Evolutionary conservation across 768 basidiomycete genomes (phyloP), one percentile per base, ranked within the genome.

Genomic region (Termitomyces heimii): DNA sequence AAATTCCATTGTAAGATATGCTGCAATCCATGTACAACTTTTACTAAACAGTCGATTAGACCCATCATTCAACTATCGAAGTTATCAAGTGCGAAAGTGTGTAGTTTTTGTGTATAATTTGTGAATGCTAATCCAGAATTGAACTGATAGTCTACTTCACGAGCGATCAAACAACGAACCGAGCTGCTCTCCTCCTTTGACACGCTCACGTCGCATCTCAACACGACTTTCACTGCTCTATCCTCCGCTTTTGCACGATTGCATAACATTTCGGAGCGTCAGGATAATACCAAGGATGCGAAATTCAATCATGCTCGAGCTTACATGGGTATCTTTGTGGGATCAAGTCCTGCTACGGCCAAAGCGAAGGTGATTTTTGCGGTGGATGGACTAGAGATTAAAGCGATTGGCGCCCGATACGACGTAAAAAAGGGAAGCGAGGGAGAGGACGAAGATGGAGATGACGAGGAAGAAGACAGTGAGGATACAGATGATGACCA

Each of bases 161-260:
- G 81, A 9, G 78, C 81, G 14, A 69, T 76, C 10, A 90, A 83
- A 68, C 81, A 82, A 61, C 80, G 84, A 13, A 71, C 71, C 5
- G 88, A 90, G 29, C 69, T 91, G 1, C 67, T 92, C 14, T 71
- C 77, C 4, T 82, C 88, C 8, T 85, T 83, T 53, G 90, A 92
- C 64, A 85, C 81, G 0, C 77, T 92, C 20, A 72, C 82, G 0
- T 91, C 86, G 1, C 90, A 92, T 69, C 72, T 92, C 13, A 75
- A 79, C 53, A 88, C 88, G 0, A 90, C 90, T 0, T 92, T 91
- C 66, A 77, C 82, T 9, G 81, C 87, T 0, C 74, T 92, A 5
- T 87, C 89, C 1, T 84, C 83, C 0, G 85, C 89, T 0, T 71
- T 89, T 20, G 84, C 86, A 1, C 68, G 65, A 1, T 64, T 40